Base-by-base conservation (phyloP, 805 yeast genomes). In the Candida loeiensis region DNA sequence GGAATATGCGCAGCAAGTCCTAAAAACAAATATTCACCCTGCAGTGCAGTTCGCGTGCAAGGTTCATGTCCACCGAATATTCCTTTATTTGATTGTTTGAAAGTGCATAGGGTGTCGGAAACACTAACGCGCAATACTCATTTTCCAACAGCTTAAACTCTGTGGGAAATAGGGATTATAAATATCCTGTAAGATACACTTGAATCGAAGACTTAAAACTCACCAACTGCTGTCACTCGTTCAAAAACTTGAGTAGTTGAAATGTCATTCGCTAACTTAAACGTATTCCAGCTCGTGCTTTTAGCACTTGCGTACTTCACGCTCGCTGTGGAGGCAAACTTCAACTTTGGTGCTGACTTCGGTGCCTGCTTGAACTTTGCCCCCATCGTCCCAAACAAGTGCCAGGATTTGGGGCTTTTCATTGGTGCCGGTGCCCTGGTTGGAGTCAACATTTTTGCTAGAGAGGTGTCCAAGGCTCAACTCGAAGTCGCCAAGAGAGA, bases 401-500 rank as follows among this genome's bases (percentile, higher is more conserved):
- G 31, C 14, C n/a, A 27, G 31, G 14, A 13, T 11, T 27, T 13
- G 17, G 31, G 31, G 11, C 31, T 27, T 13, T 27, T 27, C 17
- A 13, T 27, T 7, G 31, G 17, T 11, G 17, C 17, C 5, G 13
- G 14, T 27, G 31, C 31, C 13, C 18, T 7, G 5, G 6, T 27
- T 15, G 31, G 17, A 7, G 7, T 27, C 31, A 13, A 27, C 17
- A 12, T 27, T 11, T 27, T 27, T 11, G 7, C 7, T 4, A 27
- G 13, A 13, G 39, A 33, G 6, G 44, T 39, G 17, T 28, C 30
- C 14, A 41, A 35, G 3, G 48, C 40, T 9, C 37, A 36, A 11
- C 36, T 36, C 25, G 30, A 31, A 11, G 29, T 37, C 17, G 35
- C 44, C n/a, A 45, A 42, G 43, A 45, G 48, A 42, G 36, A 25